Percentiles rank a stretch among this genome's conserved stretches.
phyloP scores from a whole-genome alignment of 2,329 filamentous ascomycete genomes.

The Alternaria sp. region DNA sequence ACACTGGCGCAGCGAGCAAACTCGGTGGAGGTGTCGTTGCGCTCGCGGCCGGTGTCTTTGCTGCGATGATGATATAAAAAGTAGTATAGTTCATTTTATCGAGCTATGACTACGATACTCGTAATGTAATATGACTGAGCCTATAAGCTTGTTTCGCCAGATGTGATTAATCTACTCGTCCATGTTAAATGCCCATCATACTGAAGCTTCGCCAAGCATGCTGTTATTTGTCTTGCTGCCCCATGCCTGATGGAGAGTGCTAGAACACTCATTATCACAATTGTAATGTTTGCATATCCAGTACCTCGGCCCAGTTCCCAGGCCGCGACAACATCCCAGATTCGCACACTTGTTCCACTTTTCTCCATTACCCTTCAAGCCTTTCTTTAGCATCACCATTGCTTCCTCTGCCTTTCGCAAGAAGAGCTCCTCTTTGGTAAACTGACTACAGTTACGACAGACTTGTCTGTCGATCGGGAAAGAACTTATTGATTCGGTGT shows the following conservation, averaged over 20 bases:
- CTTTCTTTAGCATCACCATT: constrained; percentile 25
- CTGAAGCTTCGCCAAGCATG: constrained; percentile 1
- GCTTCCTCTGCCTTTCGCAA: constrained; percentile 20
- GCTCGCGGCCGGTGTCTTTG: constrained; percentile 22
- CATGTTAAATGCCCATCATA: background rate
- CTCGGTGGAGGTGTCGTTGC: constrained; percentile 14
- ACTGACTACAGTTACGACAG: constrained; percentile 26
- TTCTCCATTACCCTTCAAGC: constrained; percentile 11
- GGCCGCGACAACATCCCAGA: constrained; percentile 13
- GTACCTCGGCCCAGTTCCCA: constrained; percentile 33
- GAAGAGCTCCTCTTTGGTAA: constrained; percentile 15
- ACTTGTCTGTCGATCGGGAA: constrained; percentile 5
- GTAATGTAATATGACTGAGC: background rate
- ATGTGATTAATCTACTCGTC: background rate
- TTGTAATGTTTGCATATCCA: constrained; percentile 26
- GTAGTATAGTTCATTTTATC: background rate
- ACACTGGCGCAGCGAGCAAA: constrained; percentile 26
- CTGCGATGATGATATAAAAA: constrained; percentile 18
- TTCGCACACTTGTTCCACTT: constrained; percentile 21
- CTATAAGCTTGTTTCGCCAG: background rate
- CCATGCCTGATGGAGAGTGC: constrained; percentile 24
- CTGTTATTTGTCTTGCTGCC: background rate
- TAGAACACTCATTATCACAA: constrained; percentile 30
- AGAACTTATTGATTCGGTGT: background rate
- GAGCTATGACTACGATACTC: background rate